Evolutionary conservation across 1,284 basidiomycete genomes (phyloP).

Genomic region (Kwoniella shivajii): DNA sequence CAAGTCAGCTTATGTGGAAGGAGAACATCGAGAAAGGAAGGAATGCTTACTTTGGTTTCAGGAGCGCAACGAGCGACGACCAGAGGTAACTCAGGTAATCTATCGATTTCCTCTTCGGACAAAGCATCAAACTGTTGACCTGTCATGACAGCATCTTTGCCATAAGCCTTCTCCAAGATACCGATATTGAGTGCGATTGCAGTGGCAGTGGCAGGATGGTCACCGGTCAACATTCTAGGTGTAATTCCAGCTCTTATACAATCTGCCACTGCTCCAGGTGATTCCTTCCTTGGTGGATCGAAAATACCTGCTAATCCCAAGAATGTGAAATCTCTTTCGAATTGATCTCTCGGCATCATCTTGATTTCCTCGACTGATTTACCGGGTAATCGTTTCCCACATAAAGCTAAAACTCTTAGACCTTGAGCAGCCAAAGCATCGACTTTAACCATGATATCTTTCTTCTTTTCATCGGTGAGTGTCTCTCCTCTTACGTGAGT

Average conservation of each 20-base stretch:
- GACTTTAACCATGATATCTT: constrained; percentile 58
- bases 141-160: constrained; percentile 56
- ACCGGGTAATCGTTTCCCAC: constrained; percentile 54
- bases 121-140: constrained; percentile 66
- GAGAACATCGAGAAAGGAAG: background rate
- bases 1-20: background rate
- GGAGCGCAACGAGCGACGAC: constrained; percentile 64
- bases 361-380: constrained; percentile 46
- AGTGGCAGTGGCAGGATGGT: constrained; percentile 58
- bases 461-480: constrained; percentile 40
- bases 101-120: constrained; percentile 65
- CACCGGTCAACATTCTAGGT: constrained; percentile 65
- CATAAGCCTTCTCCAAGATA: constrained; percentile 58
- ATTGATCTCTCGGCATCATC: constrained; percentile 56
- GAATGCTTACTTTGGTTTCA: constrained; percentile 54
- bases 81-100: constrained; percentile 60
- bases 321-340: constrained; percentile 65
- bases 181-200: constrained; percentile 59
- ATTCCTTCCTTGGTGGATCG: constrained; percentile 72
- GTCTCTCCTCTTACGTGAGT: constrained; percentile 44
- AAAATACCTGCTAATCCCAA: constrained; percentile 67
- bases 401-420: constrained; percentile 58
- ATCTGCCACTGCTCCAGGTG: constrained; percentile 63
- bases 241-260: constrained; percentile 68
- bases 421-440: constrained; percentile 62